phyloP scores from a whole-genome alignment of 139 green algal species.

The Picochlorum costavermella region DNA sequence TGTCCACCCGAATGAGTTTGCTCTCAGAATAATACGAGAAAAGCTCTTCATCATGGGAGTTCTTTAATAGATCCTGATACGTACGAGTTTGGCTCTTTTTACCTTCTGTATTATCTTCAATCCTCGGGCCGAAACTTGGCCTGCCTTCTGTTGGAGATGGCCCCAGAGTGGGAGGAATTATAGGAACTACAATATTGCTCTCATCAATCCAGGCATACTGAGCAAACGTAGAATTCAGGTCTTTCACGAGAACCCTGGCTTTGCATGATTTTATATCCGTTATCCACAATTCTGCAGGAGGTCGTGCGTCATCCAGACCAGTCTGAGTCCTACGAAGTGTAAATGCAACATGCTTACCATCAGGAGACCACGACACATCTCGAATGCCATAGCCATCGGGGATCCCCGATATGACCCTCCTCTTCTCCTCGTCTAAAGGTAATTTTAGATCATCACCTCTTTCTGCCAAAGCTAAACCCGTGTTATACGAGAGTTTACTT shows the following conservation, averaged over 20 bases:
- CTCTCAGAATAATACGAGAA: conserved; percentile 83
- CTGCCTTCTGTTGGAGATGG: conserved; percentile 29
- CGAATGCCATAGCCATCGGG: conserved; percentile 59
- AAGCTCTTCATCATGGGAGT: conserved; percentile 73
- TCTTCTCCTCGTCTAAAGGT: conserved; percentile 25
- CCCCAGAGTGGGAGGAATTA: conserved; percentile 36
- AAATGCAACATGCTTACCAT: conserved; percentile 74
- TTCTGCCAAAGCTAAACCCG: conserved; percentile 26
- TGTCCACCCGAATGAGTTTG: conserved; percentile 54
- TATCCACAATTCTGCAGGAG: conserved; percentile 81
- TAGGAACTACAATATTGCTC: conserved; percentile 61
- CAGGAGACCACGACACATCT: conserved; percentile 70
- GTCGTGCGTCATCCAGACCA: conserved; percentile 40
- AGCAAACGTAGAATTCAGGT: conserved; percentile 54
- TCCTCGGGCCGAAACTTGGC: conserved; percentile 60
- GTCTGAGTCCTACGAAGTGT: conserved; percentile 56
- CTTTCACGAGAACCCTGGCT: conserved; percentile 45
- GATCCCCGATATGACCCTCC: conserved; percentile 52
- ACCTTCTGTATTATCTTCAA: conserved; percentile 71
- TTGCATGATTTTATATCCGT: conserved; percentile 58
- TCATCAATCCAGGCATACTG: conserved; percentile 72
- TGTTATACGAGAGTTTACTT: conserved; percentile 73
- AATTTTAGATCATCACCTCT: conserved; percentile 35
- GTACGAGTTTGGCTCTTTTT: conserved; percentile 76
- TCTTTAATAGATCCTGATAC: conserved; percentile 87